Base-by-base conservation (phyloP, 148 eudicot genomes). In the Linanthus parryae region DNA sequence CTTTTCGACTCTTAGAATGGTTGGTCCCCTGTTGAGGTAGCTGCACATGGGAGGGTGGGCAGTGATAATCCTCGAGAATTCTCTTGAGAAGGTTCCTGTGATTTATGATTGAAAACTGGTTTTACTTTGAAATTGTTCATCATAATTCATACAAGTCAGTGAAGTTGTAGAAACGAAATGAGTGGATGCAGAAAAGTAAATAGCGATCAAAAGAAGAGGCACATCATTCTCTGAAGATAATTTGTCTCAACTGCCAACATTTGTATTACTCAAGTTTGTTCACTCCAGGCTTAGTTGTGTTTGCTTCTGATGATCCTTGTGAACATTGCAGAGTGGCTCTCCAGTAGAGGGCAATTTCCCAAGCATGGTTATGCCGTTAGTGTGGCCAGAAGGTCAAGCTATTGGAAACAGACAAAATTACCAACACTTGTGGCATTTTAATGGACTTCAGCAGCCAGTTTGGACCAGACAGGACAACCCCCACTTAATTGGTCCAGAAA, bases 401-500 rank as follows among this genome's bases (percentile, higher is more conserved):
- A 69, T 55, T 45, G 84, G 74, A 66, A 69, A 55, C 28, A 62
- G 85, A 68, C 77, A 65, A 48, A 79, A 68, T 11, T 67, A 65
- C 54, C 92, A 74, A 51, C 83, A 78, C 29, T 71, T 68, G 51
- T 90, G 82, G 79, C 70, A 70, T 20, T 50, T 73, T 33, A 86
- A 80, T 50, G 75, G 74, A 34, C 51, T 72, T 60, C 76, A 58
- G 56, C 88, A 78, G 57, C 81, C 83, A 15, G 71, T 65, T 52
- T 92, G 94, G 94, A 74, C 61, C 21, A 80, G 77, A 70, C 90
- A 77, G 39, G 74, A 76, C 59, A 81, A 63, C 24, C 63, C 52
- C 48, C 83, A 77, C 63, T 66, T 91, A 46, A 56, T 83, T 57
- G 50, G 82, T 35, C 82, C 87, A 11, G 90, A 81, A 21, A 73